Conservation (phyloP, 306 rosid genomes). For the Glycine tomentella region DNA sequence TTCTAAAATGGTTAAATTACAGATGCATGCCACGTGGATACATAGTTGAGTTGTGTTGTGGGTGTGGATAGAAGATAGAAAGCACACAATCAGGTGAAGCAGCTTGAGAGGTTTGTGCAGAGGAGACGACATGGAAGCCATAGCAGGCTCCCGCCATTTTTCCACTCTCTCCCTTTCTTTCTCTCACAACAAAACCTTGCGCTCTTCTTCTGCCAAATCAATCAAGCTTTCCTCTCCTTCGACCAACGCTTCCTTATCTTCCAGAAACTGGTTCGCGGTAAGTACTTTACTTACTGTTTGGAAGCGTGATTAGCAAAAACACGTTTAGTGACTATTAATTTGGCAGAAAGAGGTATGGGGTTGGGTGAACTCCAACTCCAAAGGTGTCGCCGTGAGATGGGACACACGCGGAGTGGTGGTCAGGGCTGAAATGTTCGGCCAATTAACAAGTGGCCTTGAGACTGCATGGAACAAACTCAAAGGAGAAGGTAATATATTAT, state of each 20-base stretch:
- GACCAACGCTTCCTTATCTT: conserved; percentile 61
- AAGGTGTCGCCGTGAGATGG: conserved; percentile 48
- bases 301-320: neutral
- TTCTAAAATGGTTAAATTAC: too few relatives aligned
- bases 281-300: conserved; percentile 30
- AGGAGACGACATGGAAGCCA: conserved; percentile 69
- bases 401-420: conserved; percentile 65
- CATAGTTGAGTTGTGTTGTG: neutral
- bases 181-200: conserved; percentile 35
- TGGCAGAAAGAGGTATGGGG: conserved; percentile 87
- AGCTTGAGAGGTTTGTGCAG: neutral
- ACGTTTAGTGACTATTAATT: neutral
- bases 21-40: conserved; percentile 17
- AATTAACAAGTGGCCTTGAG: conserved; percentile 89
- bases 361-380: conserved; percentile 80
- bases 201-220: conserved; percentile 43
- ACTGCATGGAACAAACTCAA: conserved; percentile 96
- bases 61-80: conserved; percentile 54
- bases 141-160: conserved; percentile 79
- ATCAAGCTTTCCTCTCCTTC: conserved; percentile 58
- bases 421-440: conserved; percentile 97
- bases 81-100: neutral
- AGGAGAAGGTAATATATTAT: conserved; percentile 73
- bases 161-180: conserved; percentile 54
- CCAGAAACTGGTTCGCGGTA: conserved; percentile 78